Conservation (phyloP, 1,139 yeast genomes). For the Entelexis paramagnoliae region DNA sequence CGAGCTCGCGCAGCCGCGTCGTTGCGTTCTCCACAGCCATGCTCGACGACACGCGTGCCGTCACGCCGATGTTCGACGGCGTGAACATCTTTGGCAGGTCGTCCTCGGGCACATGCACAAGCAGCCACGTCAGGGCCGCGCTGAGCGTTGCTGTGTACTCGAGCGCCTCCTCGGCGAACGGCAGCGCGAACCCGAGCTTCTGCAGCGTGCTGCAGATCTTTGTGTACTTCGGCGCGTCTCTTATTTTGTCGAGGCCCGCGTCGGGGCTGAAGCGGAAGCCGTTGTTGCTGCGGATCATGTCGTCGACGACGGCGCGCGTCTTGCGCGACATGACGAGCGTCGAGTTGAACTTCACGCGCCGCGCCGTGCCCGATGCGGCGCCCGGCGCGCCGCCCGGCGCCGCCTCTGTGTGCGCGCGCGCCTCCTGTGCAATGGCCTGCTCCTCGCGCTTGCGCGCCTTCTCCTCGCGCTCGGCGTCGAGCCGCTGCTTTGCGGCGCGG, state of each 20-base stretch:
- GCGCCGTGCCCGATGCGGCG: too few species aligned
- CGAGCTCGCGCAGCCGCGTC: constrained; percentile 51
- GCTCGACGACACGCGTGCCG: constrained; percentile 34
- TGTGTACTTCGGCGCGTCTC: constrained; percentile 7
- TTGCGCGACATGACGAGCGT: constrained; percentile 30
- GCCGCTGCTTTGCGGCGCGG: constrained; percentile 21
- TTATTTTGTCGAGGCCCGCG: constrained; percentile 8
- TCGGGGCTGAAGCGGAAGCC: constrained; percentile 25
- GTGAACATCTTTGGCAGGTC: constrained; percentile 58
- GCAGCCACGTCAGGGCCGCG: constrained; percentile 62
- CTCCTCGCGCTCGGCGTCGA: constrained; percentile 9
- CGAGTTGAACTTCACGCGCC: constrained; percentile 27
- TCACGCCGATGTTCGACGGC: constrained; percentile 28
- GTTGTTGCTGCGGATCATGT: constrained; percentile 27
- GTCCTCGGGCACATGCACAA: constrained; percentile 86
- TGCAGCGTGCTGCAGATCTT: constrained; percentile 28
- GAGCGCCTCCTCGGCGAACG: constrained; percentile 65
- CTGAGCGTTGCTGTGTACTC: constrained; percentile 43
- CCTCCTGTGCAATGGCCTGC: constrained; percentile 15
- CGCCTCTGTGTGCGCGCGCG: not conserved
- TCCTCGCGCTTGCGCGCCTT: constrained; percentile 13
- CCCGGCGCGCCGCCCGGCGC: too few species aligned
- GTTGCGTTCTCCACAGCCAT: constrained; percentile 41
- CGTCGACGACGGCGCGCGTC: constrained; percentile 29
- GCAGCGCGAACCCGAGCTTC: constrained; percentile 54